Evolutionary conservation across 495 filamentous ascomycete genomes (phyloP), one percentile per base, ranked within the genome.

Genomic region (Hypoxylon intermedium): DNA sequence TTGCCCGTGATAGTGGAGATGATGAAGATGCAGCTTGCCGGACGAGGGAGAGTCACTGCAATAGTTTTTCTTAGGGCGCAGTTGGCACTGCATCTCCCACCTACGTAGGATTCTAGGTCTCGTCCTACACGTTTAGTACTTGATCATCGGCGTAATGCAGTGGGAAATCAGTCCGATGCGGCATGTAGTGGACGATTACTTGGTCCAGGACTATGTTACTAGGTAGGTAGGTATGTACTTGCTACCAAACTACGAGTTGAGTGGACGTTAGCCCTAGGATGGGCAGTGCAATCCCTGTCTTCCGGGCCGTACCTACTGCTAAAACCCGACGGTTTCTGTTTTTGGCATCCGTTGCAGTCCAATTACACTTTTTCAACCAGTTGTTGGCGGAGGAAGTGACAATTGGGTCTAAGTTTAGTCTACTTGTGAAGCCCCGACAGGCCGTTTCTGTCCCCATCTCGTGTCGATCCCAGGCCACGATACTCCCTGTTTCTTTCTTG

Each of bases 401-500:
- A 24, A 56, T 52, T 52, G 36, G 13, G 48, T 13, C 48, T 53
- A 36, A 54, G 33, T n/a, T 44, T 41, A 19, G 24, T 54, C 24
- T 50, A 47, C 38, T 52, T 58, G 42, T 64, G 36, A 60, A 58
- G 43, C 54, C 40, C 61, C 54, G 61, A 65, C 45, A 51, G 49
- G 21, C 54, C 38, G 55, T 60, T 55, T 53, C 38, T 51, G 23
- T 43, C 46, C 46, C 42, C 51, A 45, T 65, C 62, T 60, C 56
- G 50, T 60, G 62, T 60, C 31, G 18, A 56, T 65, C 56, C 48
- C 56, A 60, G 62, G 45, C 62, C 51, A 65, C 62, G 62, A 65
- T 60, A 31, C 31, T 51, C 45, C 49, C 49, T 59, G 51, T 56
- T 56, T 42, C 19, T 57, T 56, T 44, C 38, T 36, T 42, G 52